Evolutionary conservation across 768 basidiomycete species (phyloP).

Genomic region (Tylopilus felleus): DNA sequence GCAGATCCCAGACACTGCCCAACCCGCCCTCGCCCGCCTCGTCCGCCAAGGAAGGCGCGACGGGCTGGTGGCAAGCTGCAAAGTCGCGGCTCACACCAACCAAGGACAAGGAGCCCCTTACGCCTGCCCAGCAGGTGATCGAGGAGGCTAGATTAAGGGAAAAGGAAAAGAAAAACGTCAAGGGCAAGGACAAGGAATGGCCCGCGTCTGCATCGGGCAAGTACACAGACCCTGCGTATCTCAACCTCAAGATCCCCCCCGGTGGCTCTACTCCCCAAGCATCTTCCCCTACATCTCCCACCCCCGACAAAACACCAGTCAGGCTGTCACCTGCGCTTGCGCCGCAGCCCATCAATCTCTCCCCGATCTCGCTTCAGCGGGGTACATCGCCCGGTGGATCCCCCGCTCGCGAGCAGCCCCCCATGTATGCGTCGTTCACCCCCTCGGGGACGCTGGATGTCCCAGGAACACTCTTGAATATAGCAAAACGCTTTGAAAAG

Average conservation of each 20-base stretch:
- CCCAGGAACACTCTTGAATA: conserved; percentile 65
- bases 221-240: conserved; percentile 53
- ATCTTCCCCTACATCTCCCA: conserved; percentile 58
- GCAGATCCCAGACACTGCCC: conserved; percentile 52
- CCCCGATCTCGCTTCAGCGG: conserved; percentile 62
- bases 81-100: conserved; percentile 77
- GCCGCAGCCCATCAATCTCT: conserved; percentile 47
- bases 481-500: conserved; percentile 80
- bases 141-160: conserved; percentile 71
- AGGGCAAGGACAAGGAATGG: conserved; percentile 53
- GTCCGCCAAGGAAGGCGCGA: conserved; percentile 56
- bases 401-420: conserved; percentile 50
- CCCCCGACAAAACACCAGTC: conserved; percentile 39
- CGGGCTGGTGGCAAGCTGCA: conserved; percentile 71
- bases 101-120: conserved; percentile 70
- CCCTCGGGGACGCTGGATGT: conserved; percentile 70
- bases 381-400: conserved; percentile 37
- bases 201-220: conserved; percentile 51
- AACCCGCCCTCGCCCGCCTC: conserved; percentile 61
- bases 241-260: conserved; percentile 54
- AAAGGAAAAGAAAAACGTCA: conserved; percentile 37
- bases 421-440: conserved; percentile 75
- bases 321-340: conserved; percentile 36
- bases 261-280: conserved; percentile 46
- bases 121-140: conserved; percentile 82